Evolutionary conservation across 2,329 filamentous ascomycete genomes (phyloP), one percentile per base, ranked within the genome.

Genomic region (Rutstroemia sydowiana): DNA sequence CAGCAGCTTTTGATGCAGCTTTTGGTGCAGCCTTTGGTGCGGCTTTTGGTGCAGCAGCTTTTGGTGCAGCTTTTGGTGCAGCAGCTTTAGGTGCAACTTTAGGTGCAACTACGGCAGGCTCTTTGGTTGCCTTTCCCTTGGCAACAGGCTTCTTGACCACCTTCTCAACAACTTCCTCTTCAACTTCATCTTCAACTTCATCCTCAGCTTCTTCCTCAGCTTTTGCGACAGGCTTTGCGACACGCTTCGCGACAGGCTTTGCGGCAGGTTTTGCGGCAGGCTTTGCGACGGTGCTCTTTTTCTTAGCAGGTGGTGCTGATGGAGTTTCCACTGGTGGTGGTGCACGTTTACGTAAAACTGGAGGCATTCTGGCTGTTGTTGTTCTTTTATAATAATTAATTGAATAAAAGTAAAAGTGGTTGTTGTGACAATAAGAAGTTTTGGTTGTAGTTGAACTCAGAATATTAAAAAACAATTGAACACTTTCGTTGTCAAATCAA

Each of bases 341-440:
- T 69, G 81, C 81, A 71, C 79, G 78, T 71, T 82, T 82, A 69
- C 79, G 75, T 40, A 82, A 71, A 63, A 76, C 76, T 60, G 76
- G 72, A 57, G 77, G 75, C 79, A 82, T 82, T n/a, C 56, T 55
- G 53, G n/a, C 26, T 16, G 36, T 37, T 55, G 44, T 26, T 26
- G 23, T 30, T 43, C 32, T 40, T 47, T 48, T 46, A 16, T 13
- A 42, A 16, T 13, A 42, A 18, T 21, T 34, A 20, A 23, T 39
- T 51, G 50, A n/a, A n/a, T 55, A 41, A 50, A 44, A 44, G 28
- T 46, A 37, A 55, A 40, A 50, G 51, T 51, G 36, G 45, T 51
- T 31, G 50, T 53, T 57, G 58, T 11, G 48, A 30, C 39, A 31
- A 28, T 42, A 41, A n/a, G 30, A 23, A 9, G 34, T 32, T 10